Conservation (phyloP, 1,284 basidiomycete genomes). For the Ganoderma lingzhi region DNA sequence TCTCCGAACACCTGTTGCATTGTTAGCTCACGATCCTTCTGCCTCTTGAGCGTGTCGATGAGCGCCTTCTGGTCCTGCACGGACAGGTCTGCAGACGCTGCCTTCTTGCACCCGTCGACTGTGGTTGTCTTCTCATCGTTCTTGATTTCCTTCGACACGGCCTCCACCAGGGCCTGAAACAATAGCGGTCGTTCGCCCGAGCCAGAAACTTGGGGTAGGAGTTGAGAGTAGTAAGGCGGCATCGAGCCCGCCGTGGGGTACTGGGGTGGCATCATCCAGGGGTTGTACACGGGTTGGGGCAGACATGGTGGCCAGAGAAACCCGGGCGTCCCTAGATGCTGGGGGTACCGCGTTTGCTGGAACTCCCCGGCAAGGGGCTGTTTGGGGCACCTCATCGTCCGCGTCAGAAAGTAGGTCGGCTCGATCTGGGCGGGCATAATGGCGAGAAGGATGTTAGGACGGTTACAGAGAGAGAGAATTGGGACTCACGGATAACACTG, state of each 20-base stretch:
- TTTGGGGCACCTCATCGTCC: not conserved
- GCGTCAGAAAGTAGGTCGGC: not conserved
- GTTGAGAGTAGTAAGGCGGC: not conserved
- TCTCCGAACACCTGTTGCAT: not conserved
- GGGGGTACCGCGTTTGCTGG: not conserved
- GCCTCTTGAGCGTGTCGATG: not conserved
- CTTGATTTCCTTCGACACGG: not conserved
- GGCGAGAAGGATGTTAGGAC: not conserved
- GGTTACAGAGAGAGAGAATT: not conserved
- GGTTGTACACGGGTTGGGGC: not conserved
- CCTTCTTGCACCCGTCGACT: not conserved
- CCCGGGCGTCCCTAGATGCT: not conserved
- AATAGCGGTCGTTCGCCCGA: not conserved
- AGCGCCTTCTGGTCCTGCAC: not conserved
- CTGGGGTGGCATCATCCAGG: not conserved
- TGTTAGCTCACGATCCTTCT: not conserved
- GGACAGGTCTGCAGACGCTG: not conserved
- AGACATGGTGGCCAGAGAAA: not conserved
- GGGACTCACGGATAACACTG: not conserved
- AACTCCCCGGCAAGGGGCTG: not conserved
- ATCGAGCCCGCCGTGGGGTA: not conserved
- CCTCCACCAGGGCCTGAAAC: not conserved
- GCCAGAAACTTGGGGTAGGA: no score
- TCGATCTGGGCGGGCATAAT: not conserved
- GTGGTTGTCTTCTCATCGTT: not conserved